Evolutionary conservation across 306 rosid genomes (phyloP), one percentile per base, ranked within the genome.

Genomic region (Hylodesmum podocarpum): DNA sequence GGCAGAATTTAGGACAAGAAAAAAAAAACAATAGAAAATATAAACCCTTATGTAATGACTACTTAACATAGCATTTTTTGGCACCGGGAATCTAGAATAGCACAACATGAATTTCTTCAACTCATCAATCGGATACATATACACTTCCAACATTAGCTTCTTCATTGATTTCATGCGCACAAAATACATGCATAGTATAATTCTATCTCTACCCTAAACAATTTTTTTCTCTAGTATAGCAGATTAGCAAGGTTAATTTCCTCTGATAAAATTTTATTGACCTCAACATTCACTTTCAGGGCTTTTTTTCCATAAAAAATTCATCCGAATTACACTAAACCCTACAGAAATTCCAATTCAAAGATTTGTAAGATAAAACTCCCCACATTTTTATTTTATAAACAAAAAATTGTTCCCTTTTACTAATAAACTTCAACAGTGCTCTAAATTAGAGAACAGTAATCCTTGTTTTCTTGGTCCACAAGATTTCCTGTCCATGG

Each of bases 401-500:
- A 71, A n/a, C 57, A 57, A 57, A 73, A 73, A 31, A 28, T 11
- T 28, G 34, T 25, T 10, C 55, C 39, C 53, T 15, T 40, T 39
- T 73, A 39, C n/a, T n/a, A n/a, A n/a, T 25, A 15, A 21, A 51
- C 18, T 31, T 10, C 14, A 51, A 58, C 11, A 31, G 13, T 29
- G 19, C 6, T 57, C 37, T 18, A 57, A 25, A 10, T 4, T 5
- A 73, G 40, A 27, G 12, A 73, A 59, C 47, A 29, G 34, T 12
- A 53, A 66, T 36, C 19, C 4, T 4, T 4, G 68, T 67, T 76
- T 66, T 16, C 81, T 53, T 53, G 74, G 64, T 78, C 43, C 51
- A 47, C 66, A 66, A 47, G 69, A 27, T 39, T 66, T 41, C 54
- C 16, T 58, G 15, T 22, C 37, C 31, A 49, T 5, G 15, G 13